Conservation (phyloP, 2,329 filamentous ascomycete genomes). For the Mariannaea sp. region DNA sequence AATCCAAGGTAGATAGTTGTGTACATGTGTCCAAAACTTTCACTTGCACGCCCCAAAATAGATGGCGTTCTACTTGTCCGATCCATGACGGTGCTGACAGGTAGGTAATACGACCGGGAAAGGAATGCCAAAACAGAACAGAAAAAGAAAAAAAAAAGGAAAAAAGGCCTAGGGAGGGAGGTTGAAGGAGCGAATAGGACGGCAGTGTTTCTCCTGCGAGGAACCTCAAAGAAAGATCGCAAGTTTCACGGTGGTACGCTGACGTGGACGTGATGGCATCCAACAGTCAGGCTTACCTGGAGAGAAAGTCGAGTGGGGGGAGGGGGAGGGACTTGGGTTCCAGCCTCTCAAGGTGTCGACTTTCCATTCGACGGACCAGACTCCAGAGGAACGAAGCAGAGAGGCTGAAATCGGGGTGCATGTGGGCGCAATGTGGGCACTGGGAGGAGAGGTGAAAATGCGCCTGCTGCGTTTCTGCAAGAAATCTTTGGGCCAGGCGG, state of each 20-base stretch:
- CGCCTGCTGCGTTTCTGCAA: background rate
- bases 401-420: background rate
- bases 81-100: background rate
- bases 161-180: background rate
- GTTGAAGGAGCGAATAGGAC: background rate
- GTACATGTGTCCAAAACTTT: too few relatives aligned
- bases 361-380: slow-evolving; percentile 4
- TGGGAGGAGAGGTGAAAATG: background rate
- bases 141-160: background rate
- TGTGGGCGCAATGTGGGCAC: background rate
- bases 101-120: too few relatives aligned
- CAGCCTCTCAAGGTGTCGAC: slow-evolving; percentile 8
- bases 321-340: background rate
- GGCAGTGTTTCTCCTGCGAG: slow-evolving; percentile 2
- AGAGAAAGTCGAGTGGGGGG: slow-evolving; percentile 3
- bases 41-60: too few relatives aligned
- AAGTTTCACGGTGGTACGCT: slow-evolving; percentile 22
- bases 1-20: too few relatives aligned
- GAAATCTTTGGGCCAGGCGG: background rate
- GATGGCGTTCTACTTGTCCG: too few relatives aligned
- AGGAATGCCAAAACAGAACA: too few relatives aligned
- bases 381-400: background rate
- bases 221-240: slow-evolving; percentile 13
- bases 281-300: slow-evolving; percentile 6
- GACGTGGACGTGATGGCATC: slow-evolving; percentile 32